Conservation (phyloP, 164 flowering plant species). For the Stephania cephalantha region DNA sequence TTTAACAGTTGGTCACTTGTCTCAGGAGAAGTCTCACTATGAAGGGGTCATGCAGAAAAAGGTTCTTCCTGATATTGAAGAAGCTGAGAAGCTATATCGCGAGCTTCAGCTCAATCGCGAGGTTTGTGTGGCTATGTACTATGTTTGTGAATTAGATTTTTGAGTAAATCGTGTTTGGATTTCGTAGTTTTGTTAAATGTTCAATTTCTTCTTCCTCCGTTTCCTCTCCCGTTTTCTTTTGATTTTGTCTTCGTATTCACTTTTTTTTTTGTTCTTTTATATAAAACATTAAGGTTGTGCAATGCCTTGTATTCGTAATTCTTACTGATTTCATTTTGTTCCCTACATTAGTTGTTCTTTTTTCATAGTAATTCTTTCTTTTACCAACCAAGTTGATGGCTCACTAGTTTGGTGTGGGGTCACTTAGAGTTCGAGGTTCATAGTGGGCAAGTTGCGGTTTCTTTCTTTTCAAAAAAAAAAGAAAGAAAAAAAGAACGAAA, state of each 20-base stretch:
- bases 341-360: not conserved
- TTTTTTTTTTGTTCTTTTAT: not conserved
- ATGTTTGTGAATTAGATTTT: not conserved
- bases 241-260: not conserved
- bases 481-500: too few species aligned
- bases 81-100: slow-evolving; percentile 41
- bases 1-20: not conserved
- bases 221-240: not conserved
- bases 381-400: too few species aligned
- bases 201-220: not conserved
- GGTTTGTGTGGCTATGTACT: slow-evolving; percentile 29
- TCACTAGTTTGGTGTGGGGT: too few species aligned
- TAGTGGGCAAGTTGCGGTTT: too few species aligned
- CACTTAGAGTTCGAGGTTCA: too few species aligned
- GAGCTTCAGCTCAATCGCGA: slow-evolving; percentile 45
- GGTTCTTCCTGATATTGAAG: slow-evolving; percentile 57
- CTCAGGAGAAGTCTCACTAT: slow-evolving; percentile 69
- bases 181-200: not conserved
- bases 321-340: not conserved
- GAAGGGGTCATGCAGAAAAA: slow-evolving; percentile 53
- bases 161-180: not conserved
- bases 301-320: not conserved
- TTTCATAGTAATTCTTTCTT: not conserved
- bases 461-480: too few species aligned
- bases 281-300: too few species aligned